Evolutionary conservation across 1,139 yeast genomes (phyloP), one percentile per base, ranked within the genome.

Genomic region (Taiozyma onychis): DNA sequence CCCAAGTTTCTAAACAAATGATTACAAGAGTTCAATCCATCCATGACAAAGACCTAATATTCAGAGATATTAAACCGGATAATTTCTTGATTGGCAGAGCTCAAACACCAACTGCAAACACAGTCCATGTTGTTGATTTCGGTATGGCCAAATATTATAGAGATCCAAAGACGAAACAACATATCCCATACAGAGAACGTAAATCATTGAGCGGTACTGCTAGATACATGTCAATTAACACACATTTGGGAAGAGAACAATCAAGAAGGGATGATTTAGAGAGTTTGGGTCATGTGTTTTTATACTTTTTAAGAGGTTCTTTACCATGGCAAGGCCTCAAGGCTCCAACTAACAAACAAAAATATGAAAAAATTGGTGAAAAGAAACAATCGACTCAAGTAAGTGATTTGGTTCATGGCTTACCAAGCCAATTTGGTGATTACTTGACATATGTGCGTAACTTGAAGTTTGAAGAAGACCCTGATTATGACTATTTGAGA

Each of bases 251-350:
- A 46, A 88, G 95, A 61, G 99, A 93, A 69, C 99, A 93, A 70
- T 84, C 90, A 55, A 84, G 99, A 71, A 82, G 99, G 67, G 99
- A 93, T 68, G 99, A 93, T 69, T 80, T 93, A 71, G 99, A 93
- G 73, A 85, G 95, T 57, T 79, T 93, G 69, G 98, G 98, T 39
- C 95, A 93, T 68, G 98, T 93, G 42, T 81, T 93, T 64, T 88
- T 93, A 63, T 93, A 93, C 72, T 93, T 93, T 67, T 82, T 96
- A 66, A 82, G 96, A 56, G 99, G 99, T 41, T 87, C 95, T 22
- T 76, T 93, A 64, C 99, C 99, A 49, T 93, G 99, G 99, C 99
- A 93, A 73, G 99, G 99, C 18, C 80, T 93, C 61, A 90, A 85
- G 65, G 93, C 93, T 1, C 91, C 91, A 46, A 85, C 89, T 11